Conservation (phyloP, 192 early-diverging fungal species). For the Dispira parvispora region DNA sequence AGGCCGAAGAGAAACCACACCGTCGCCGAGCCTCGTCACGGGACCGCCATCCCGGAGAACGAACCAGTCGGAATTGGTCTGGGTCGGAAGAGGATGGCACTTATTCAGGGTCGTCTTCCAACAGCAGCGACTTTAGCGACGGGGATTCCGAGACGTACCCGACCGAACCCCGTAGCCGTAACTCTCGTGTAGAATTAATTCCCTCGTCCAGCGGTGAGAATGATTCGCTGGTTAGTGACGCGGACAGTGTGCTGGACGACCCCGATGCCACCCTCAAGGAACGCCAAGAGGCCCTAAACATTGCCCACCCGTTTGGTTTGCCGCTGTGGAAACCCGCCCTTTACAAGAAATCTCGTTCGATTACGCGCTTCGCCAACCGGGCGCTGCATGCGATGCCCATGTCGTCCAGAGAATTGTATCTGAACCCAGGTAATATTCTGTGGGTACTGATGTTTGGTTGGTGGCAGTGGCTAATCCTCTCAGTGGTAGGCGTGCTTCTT, state of each 20-base stretch:
- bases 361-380: slow-evolving; percentile 58
- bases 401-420: slow-evolving; percentile 37
- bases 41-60: neutral
- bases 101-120: neutral
- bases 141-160: neutral
- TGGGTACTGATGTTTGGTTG: slow-evolving; percentile 83
- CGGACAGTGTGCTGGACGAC: slow-evolving; percentile 17
- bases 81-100: neutral
- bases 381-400: slow-evolving; percentile 63
- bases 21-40: too few relatives aligned
- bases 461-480: slow-evolving; percentile 59
- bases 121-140: neutral
- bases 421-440: slow-evolving; percentile 71
- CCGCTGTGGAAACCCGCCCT: slow-evolving; percentile 94
- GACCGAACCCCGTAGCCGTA: neutral
- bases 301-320: slow-evolving; percentile 80
- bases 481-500: slow-evolving; percentile 41
- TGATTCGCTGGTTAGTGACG: slow-evolving; percentile 6
- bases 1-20: too few relatives aligned
- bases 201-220: neutral
- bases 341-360: slow-evolving; percentile 86
- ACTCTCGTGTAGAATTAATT: neutral
- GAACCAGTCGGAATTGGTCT: neutral
- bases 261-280: slow-evolving; percentile 24
- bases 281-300: slow-evolving; percentile 53